Evolutionary conservation across 1,284 basidiomycete species (phyloP), one percentile per base, ranked within the genome.

Genomic region (Psilocybe mexicana): DNA sequence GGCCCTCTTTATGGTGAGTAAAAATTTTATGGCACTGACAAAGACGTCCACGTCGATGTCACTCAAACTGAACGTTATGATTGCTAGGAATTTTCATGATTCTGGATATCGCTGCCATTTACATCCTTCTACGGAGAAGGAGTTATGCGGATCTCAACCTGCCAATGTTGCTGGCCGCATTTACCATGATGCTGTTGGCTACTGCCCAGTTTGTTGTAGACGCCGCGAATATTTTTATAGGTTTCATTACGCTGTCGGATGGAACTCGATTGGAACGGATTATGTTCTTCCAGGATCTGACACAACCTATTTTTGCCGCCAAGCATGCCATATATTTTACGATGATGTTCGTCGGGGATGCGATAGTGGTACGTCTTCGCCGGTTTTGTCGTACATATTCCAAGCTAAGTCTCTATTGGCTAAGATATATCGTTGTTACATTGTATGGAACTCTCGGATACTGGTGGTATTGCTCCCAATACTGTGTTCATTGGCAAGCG

Each of bases 371-470:
- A 40, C 7, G 58, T 12, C 38, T 40, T 40, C n/a, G 5, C 2
- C 24, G 5, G 11, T 49, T 30, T 35, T 6, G 44, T 25, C 23
- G 3, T 49, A 18, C 36, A 1, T 3, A 2, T 23, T 3, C n/a
- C 26, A n/a, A 0, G 40, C 6, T 23, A 14, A 30, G 24, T 12
- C 36, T 24, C 18, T 24, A 33, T 18, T 24, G 38, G n/a, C 38
- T n/a, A 5, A 59, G 58, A 59, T 53, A 28, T 59, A 59, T 48
- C 47, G 58, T 6, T 59, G 58, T 43, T 59, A 53, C 48, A 52
- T 59, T 23, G 58, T 59, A n/a, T 59, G 58, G 58, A 53, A 53
- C 8, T 44, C 47, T 26, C 43, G 49, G 28, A 18, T 55, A 40
- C 55, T 46, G 49, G 55, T 59, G 42, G 54, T 59, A 1, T 38